These are phyloP conservation scores for Didymella arachidicola DNA, from an alignment of 2,329 filamentous ascomycete species.

Conservation along the genomic window DNA sequence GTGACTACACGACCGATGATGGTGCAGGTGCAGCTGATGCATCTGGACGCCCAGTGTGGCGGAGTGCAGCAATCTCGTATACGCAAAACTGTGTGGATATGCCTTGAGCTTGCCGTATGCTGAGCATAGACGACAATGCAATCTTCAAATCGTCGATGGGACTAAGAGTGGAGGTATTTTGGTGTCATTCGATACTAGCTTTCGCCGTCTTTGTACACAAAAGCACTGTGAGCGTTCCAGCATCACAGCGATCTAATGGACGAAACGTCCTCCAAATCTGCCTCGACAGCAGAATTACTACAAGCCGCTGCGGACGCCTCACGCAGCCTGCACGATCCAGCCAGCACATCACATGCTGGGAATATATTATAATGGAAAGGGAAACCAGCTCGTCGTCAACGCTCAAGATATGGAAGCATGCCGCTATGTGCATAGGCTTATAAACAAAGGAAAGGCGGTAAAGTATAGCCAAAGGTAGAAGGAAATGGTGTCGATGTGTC, in stretches of 20 bases:
- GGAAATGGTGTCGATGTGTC: constrained; percentile 7
- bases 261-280: constrained; percentile 20
- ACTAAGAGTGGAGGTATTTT: constrained; percentile 15
- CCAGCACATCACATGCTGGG: constrained; percentile 17
- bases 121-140: neutral
- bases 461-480: neutral
- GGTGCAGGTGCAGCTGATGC: neutral
- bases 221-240: constrained; percentile 15
- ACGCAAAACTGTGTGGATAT: neutral
- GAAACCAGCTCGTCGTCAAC: constrained; percentile 23
- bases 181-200: constrained; percentile 18
- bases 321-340: constrained; percentile 12
- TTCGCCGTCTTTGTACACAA: constrained; percentile 17
- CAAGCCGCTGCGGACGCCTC: constrained; percentile 9
- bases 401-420: constrained; percentile 17
- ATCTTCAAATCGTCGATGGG: neutral
- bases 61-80: neutral
- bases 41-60: neutral
- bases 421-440: constrained; percentile 9
- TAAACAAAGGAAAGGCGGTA: constrained; percentile 12
- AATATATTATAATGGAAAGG: constrained; percentile 15
- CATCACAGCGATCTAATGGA: constrained; percentile 11
- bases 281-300: constrained; percentile 14
- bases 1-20: neutral
- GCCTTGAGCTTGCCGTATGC: neutral